Evolutionary conservation across 371 early-diverging fungal species (phyloP).

Genomic region (Cladochytrium tenue): DNA sequence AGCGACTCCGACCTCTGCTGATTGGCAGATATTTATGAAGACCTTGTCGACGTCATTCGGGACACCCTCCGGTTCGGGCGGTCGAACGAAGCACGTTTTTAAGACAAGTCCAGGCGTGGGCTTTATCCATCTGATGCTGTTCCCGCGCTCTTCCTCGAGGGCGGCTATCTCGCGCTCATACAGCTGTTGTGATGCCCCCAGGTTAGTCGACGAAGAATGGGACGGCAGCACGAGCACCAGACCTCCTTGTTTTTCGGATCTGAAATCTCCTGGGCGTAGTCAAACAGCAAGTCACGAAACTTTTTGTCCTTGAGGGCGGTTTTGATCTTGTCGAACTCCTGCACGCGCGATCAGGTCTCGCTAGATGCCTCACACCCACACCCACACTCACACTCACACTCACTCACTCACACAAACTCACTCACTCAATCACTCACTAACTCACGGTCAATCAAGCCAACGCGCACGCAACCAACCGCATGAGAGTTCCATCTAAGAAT

Average conservation of each 20-base stretch:
- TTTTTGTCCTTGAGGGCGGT: conserved; percentile 50
- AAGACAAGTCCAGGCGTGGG: conserved; percentile 44
- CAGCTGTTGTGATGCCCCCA: conserved; percentile 20
- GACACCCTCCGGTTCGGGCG: conserved; percentile 13
- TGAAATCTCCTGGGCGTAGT: conserved; percentile 56
- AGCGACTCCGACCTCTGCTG: conserved; percentile 38
- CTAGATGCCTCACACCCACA: too few relatives aligned
- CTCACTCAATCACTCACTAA: too few relatives aligned
- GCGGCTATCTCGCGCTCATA: conserved; percentile 52
- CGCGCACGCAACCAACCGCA: too few relatives aligned
- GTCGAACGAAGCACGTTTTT: conserved; percentile 34
- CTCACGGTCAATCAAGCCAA: too few relatives aligned
- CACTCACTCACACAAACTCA: too few relatives aligned
- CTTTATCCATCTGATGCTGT: conserved; percentile 48
- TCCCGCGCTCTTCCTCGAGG: conserved; percentile 53
- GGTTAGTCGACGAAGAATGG: neutral
- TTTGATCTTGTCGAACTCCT: conserved; percentile 45
- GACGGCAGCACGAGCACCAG: neutral
- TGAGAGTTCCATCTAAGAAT: too few relatives aligned
- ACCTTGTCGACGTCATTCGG: conserved; percentile 33
- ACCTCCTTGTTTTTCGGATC: conserved; percentile 54
- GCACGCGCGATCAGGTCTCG: too few relatives aligned
- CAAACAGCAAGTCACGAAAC: conserved; percentile 50
- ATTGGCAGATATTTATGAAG: conserved; percentile 52
- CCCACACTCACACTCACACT: too few relatives aligned